Evolutionary conservation across 805 yeast genomes (phyloP).

Genomic region (Starmerella floricola): DNA sequence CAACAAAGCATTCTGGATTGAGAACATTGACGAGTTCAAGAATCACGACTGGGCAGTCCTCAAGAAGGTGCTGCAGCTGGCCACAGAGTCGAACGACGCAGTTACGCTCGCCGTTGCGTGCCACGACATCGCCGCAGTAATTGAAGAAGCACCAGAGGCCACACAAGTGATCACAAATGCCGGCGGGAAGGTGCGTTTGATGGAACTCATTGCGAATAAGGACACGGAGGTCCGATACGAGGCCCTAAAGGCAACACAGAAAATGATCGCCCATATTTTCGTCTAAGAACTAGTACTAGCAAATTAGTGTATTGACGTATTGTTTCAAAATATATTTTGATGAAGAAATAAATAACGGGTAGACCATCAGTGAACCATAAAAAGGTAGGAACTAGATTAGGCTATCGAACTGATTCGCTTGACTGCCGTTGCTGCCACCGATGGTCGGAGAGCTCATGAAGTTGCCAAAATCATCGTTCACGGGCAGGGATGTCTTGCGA

Average conservation of each 20-base stretch:
- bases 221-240: slow-evolving; percentile 86
- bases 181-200: slow-evolving; percentile 64
- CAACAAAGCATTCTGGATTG: slow-evolving; percentile 80
- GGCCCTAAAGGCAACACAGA: slow-evolving; percentile 91
- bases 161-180: slow-evolving; percentile 40
- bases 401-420: slow-evolving; percentile 2
- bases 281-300: slow-evolving; percentile 23
- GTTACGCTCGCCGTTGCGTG: slow-evolving; percentile 46
- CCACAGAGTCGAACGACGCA: slow-evolving; percentile 25
- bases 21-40: slow-evolving; percentile 64
- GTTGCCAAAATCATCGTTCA: slow-evolving; percentile 5
- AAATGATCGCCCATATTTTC: slow-evolving; percentile 73
- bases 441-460: slow-evolving; percentile 1
- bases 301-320: too few relatives aligned
- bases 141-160: slow-evolving; percentile 52
- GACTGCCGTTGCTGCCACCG: neutral
- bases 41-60: slow-evolving; percentile 64
- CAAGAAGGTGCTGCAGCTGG: slow-evolving; percentile 41
- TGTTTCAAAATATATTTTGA: too few relatives aligned
- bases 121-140: slow-evolving; percentile 52
- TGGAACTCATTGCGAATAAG: slow-evolving; percentile 68
- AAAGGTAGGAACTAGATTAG: slow-evolving; percentile 1
- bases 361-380: too few relatives aligned
- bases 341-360: too few relatives aligned
- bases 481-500: neutral